phyloP scores from a whole-genome alignment of 805 yeast species.

The Saturnispora halmiae region DNA sequence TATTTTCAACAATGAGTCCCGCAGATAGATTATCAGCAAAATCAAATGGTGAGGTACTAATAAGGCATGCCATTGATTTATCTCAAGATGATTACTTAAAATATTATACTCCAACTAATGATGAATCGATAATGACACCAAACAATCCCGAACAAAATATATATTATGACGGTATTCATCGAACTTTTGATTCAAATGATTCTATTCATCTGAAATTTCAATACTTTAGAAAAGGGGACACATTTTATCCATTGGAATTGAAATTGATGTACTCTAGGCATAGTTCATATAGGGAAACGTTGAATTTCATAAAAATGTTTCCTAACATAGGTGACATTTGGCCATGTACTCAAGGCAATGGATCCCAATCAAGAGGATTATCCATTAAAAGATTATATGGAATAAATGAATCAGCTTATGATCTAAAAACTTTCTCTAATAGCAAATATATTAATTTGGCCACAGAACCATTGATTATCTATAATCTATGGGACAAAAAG shows the following conservation, averaged over 20 bases:
- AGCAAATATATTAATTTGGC: background rate
- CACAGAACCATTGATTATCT: background rate
- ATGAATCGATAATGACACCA: background rate
- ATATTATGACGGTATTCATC: background rate
- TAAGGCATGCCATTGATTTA: constrained; percentile 13
- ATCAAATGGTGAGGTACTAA: constrained; percentile 4
- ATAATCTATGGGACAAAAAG: constrained; percentile 5
- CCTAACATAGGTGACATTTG: constrained; percentile 12
- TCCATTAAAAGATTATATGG: constrained; percentile 14
- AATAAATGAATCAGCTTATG: constrained; percentile 7
- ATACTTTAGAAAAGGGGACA: background rate
- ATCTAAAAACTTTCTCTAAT: background rate
- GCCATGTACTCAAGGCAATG: constrained; percentile 14
- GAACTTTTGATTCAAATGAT: background rate
- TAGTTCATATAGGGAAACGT: constrained; percentile 15
- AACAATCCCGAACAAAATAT: no score
- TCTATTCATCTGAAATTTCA: constrained; percentile 2
- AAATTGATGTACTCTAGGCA: constrained; percentile 17
- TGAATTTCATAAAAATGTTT: constrained; percentile 12
- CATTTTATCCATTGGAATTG: constrained; percentile 10
- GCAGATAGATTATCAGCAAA: background rate
- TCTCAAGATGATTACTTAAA: constrained; percentile 9
- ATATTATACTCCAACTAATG: constrained; percentile 5
- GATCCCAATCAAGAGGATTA: constrained; percentile 14
- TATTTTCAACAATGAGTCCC: background rate